Percentiles rank a stretch among this genome's conserved stretches.
Conservation (phyloP, 1,139 yeast genomes). For the Suhomyces coccinellae region DNA sequence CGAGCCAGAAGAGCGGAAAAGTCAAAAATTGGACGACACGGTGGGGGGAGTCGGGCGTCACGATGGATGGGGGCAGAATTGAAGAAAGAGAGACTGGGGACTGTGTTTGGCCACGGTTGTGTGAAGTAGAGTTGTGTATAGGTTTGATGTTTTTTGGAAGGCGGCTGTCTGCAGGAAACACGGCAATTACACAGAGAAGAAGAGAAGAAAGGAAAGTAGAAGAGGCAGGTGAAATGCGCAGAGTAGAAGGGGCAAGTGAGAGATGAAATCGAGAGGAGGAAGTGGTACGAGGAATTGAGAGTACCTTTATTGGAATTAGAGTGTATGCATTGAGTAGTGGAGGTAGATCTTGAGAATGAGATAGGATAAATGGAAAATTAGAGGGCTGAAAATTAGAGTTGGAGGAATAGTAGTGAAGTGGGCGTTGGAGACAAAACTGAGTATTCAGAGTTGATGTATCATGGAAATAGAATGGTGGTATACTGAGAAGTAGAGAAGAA, state of each 20-base stretch:
- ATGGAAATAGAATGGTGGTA: too few relatives aligned
- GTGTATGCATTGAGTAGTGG: neutral
- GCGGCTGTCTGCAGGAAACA: slow-evolving; percentile 5
- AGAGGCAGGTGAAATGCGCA: neutral
- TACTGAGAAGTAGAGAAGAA: too few relatives aligned
- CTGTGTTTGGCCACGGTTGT: neutral
- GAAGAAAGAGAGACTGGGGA: neutral
- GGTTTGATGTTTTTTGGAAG: slow-evolving; percentile 4
- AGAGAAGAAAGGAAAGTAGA: neutral
- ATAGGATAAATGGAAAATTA: too few relatives aligned
- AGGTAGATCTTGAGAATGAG: too few relatives aligned
- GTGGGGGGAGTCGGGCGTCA: neutral
- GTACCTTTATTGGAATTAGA: too few relatives aligned
- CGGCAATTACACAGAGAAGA: neutral
- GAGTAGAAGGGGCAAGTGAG: neutral
- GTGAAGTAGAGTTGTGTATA: neutral
- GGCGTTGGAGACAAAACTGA: too few relatives aligned
- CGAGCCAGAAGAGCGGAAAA: neutral
- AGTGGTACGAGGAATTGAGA: neutral
- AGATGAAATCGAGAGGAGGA: neutral
- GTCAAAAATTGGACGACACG: neutral
- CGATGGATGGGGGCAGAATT: neutral
- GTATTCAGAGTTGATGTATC: too few relatives aligned
- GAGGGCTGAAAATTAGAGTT: too few relatives aligned
- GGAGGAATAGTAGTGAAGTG: too few relatives aligned